Evolutionary conservation across 2,329 filamentous ascomycete genomes (phyloP).

Genomic region (Aspergillus aculeatus): DNA sequence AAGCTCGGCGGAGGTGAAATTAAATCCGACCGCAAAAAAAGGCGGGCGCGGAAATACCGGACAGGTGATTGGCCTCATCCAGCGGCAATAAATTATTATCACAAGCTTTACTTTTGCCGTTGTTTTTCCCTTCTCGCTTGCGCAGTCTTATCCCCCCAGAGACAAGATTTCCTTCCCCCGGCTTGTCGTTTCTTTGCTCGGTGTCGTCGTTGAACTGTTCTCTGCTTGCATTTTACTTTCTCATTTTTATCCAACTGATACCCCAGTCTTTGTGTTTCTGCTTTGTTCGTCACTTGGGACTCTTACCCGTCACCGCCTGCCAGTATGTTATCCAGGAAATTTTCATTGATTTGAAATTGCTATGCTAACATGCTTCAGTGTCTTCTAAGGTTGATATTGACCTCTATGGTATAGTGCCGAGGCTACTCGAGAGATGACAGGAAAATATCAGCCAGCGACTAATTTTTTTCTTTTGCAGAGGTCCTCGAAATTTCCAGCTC

Average conservation of each 20-base stretch:
- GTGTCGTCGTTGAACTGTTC: neutral
- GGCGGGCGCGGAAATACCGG: neutral
- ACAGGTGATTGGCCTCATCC: conserved; percentile 1
- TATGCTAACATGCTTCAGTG: conserved; percentile 19
- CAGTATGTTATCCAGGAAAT: conserved; percentile 17
- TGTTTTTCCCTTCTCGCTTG: conserved; percentile 1
- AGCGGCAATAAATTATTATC: conserved; percentile 6
- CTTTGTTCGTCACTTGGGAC: neutral
- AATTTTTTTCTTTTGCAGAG: conserved; percentile 51
- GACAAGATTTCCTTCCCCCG: neutral
- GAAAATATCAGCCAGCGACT: neutral
- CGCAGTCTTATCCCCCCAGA: neutral
- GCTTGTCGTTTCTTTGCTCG: neutral
- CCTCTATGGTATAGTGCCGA: conserved; percentile 58
- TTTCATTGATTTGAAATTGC: neutral
- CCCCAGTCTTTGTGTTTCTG: neutral
- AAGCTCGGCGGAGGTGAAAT: neutral
- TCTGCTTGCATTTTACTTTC: neutral
- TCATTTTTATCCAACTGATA: neutral
- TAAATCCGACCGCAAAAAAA: conserved; percentile 5
- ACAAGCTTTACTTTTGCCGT: neutral
- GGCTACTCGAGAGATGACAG: neutral
- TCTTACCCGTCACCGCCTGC: conserved; percentile 4
- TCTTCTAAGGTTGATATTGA: conserved; percentile 46
- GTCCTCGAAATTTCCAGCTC: conserved; percentile 72